Evolutionary conservation across 371 early-diverging fungal genomes (phyloP).

Genomic region (Zopfochytrium polystomum): DNA sequence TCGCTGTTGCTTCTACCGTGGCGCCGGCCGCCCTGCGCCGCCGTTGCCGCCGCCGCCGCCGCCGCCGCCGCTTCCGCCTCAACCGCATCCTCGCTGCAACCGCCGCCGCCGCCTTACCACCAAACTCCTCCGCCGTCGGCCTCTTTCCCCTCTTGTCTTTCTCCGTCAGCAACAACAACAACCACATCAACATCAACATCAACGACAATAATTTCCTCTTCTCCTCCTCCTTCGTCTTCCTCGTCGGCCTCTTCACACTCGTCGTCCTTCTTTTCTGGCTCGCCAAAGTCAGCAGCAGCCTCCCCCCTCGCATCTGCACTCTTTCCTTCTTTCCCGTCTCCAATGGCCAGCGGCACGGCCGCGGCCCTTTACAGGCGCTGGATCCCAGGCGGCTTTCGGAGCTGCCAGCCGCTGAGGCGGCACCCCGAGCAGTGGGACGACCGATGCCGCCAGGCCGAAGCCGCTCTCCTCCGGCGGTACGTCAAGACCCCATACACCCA

Average conservation of each 20-base stretch:
- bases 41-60: too few species aligned
- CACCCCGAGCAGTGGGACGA: neutral
- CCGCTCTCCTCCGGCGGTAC: neutral
- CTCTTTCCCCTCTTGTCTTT: too few species aligned
- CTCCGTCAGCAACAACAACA: too few species aligned
- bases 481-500: constrained; percentile 17
- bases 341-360: neutral
- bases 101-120: too few species aligned
- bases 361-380: neutral
- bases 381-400: neutral
- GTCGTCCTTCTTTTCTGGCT: too few species aligned
- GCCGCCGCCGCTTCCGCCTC: too few species aligned
- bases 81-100: too few species aligned
- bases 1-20: too few species aligned
- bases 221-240: neutral
- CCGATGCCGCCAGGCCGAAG: neutral
- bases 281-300: neutral
- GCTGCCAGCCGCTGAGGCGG: neutral
- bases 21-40: too few species aligned
- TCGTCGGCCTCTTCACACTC: too few species aligned
- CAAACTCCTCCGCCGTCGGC: too few species aligned
- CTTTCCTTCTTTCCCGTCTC: neutral
- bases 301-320: neutral
- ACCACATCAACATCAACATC: too few species aligned
- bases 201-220: neutral